Conservation (phyloP, 352 stramenopile genomes). For the Globisporangium emineosum region DNA sequence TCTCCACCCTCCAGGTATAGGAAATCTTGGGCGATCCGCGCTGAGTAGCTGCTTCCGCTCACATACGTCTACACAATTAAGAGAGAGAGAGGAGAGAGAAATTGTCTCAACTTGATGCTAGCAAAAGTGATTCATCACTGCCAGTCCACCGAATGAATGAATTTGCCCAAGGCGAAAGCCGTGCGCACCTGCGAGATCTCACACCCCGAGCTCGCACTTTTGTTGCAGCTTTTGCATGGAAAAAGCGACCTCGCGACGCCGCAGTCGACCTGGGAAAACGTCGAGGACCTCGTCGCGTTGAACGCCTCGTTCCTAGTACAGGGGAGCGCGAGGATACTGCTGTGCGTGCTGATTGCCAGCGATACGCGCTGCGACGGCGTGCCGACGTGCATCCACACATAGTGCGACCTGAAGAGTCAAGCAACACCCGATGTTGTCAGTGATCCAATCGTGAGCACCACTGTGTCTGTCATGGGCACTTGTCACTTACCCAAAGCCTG, state of each 20-base stretch:
- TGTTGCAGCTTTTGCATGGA: slow-evolving; percentile 47
- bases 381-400: slow-evolving; percentile 75
- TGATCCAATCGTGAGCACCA: background rate
- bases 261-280: slow-evolving; percentile 64
- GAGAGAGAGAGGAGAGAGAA: no score
- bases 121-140: background rate
- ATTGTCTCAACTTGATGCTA: no score
- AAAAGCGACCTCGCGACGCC: slow-evolving; percentile 37
- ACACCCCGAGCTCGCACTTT: slow-evolving; percentile 33
- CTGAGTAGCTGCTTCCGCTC: slow-evolving; percentile 76
- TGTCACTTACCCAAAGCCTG: background rate
- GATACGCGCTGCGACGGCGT: slow-evolving; percentile 72
- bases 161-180: background rate
- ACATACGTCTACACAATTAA: slow-evolving; percentile 50
- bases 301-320: slow-evolving; percentile 66
- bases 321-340: slow-evolving; percentile 67
- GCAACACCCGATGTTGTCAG: background rate
- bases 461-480: background rate
- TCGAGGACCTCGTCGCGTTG: slow-evolving; percentile 52
- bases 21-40: slow-evolving; percentile 67
- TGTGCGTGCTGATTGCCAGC: slow-evolving; percentile 75
- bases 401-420: slow-evolving; percentile 33
- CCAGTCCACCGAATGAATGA: background rate
- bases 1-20: slow-evolving; percentile 67
- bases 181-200: slow-evolving; percentile 44